A percentile compares a stretch with the other conserved stretches of the same genome.
These are phyloP conservation scores for Diaporthe batatas DNA, from an alignment of 2,329 filamentous ascomycete genomes.

Conservation along the genomic window DNA sequence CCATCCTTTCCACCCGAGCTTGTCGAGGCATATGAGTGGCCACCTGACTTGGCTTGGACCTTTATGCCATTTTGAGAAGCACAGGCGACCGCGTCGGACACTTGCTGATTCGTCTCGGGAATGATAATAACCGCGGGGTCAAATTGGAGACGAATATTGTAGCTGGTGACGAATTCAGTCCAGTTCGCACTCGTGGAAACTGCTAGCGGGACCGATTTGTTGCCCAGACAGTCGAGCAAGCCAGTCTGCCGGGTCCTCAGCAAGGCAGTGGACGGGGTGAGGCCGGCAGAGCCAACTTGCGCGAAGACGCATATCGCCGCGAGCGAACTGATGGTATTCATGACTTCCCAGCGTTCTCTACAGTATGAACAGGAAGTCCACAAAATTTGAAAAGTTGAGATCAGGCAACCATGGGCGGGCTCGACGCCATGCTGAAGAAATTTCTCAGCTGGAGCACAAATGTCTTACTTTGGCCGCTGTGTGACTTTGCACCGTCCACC, in stretches of 20 bases:
- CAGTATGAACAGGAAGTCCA: accelerated
- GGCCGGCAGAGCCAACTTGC: background rate
- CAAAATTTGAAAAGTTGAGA: background rate
- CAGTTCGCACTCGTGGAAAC: background rate
- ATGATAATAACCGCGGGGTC: conserved; percentile 63
- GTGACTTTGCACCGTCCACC: background rate
- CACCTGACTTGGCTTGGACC: conserved; percentile 73
- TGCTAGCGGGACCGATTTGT: background rate
- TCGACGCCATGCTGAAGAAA: background rate
- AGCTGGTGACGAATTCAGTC: background rate
- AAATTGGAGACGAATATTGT: conserved; percentile 49
- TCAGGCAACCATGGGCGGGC: no score
- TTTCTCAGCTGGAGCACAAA: background rate
- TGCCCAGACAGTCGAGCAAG: conserved; percentile 2
- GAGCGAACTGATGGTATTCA: background rate
- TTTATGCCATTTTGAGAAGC: conserved; percentile 62
- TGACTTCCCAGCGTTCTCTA: background rate
- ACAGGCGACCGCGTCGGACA: conserved; percentile 70
- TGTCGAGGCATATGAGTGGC: conserved; percentile 69
- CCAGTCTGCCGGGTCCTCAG: background rate
- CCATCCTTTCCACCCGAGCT: conserved; percentile 51
- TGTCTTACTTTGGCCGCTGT: conserved; percentile 2
- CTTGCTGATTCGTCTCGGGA: conserved; percentile 65
- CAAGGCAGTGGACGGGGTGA: background rate
- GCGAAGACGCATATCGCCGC: background rate